These are phyloP conservation scores for Diaporthe australafricana DNA, from an alignment of 2,329 filamentous ascomycete species.

Conservation along the genomic window DNA sequence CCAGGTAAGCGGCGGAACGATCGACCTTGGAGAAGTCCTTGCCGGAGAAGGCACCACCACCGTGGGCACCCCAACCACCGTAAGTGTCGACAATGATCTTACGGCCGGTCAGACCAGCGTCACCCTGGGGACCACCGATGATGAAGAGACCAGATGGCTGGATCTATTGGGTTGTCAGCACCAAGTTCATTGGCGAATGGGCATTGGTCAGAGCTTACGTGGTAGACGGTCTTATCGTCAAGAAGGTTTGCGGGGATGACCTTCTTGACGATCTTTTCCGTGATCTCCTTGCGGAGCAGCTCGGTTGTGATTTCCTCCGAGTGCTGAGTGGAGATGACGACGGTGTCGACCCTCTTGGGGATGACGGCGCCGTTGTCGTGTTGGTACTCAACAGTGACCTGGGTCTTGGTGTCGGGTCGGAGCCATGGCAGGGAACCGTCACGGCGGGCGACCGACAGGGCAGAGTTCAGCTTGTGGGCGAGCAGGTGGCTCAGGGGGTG, in stretches of 20 bases:
- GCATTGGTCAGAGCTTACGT: slow-evolving; percentile 67
- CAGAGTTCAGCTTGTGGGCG: slow-evolving; percentile 96
- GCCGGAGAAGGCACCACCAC: slow-evolving; percentile 99
- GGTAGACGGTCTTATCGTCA: slow-evolving; percentile 94
- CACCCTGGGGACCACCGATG: slow-evolving; percentile 98
- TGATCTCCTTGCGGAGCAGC: slow-evolving; percentile 89
- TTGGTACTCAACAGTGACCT: slow-evolving; percentile 98
- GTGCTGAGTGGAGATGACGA: slow-evolving; percentile 97
- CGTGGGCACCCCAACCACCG: slow-evolving; percentile 99
- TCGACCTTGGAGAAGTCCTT: slow-evolving; percentile 99
- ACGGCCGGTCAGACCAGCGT: slow-evolving; percentile 96
- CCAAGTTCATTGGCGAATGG: slow-evolving; percentile 4
- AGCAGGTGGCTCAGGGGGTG: slow-evolving; percentile 94
- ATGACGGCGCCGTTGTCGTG: slow-evolving; percentile 95
- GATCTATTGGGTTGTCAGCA: slow-evolving; percentile 62
- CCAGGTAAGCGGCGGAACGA: slow-evolving; percentile 96
- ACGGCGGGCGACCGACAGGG: slow-evolving; percentile 90
- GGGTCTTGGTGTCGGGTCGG: slow-evolving; percentile 98
- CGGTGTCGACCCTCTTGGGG: slow-evolving; percentile 92
- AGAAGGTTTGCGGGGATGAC: slow-evolving; percentile 93
- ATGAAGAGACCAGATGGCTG: slow-evolving; percentile 99
- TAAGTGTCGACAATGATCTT: slow-evolving; percentile 99
- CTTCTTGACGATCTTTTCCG: slow-evolving; percentile 93
- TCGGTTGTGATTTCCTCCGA: slow-evolving; percentile 86
- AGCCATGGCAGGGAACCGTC: slow-evolving; percentile 93